Percentiles rank a stretch among this genome's conserved stretches.
Conservation (phyloP, 2,329 filamentous ascomycete genomes). For the Cercospora citrullina region DNA sequence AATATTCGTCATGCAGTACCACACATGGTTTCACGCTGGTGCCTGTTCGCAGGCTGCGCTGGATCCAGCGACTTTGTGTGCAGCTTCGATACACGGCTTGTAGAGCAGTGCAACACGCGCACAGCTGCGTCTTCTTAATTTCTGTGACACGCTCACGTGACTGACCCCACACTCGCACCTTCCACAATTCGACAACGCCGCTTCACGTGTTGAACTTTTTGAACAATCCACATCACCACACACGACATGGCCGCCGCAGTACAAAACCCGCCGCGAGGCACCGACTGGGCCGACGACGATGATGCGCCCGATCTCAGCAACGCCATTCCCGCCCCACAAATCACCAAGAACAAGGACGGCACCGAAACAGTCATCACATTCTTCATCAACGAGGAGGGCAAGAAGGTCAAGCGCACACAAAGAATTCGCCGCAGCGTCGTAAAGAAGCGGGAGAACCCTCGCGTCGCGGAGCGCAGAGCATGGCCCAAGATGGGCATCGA, state of each 20-base stretch:
- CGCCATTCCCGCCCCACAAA: slow-evolving; percentile 78
- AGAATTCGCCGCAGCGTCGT: slow-evolving; percentile 89
- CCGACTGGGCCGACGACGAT: slow-evolving; percentile 90
- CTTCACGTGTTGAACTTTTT: not conserved
- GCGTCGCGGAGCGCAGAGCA: slow-evolving; percentile 88
- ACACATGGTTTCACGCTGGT: not conserved
- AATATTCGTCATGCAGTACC: not conserved
- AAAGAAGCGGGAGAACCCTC: slow-evolving; percentile 94
- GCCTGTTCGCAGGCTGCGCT: not conserved
- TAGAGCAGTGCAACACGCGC: not conserved
- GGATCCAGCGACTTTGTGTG: not conserved
- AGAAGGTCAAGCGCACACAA: slow-evolving; percentile 96
- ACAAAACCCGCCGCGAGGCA: slow-evolving; percentile 46
- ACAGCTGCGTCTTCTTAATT: not conserved
- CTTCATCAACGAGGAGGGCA: slow-evolving; percentile 85
- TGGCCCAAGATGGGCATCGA: slow-evolving; percentile 93
- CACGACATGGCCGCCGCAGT: slow-evolving; percentile 35
- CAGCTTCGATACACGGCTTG: not conserved
- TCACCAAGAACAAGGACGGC: slow-evolving; percentile 96
- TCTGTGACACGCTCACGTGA: not conserved
- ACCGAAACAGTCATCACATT: slow-evolving; percentile 94
- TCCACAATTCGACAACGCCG: slow-evolving; percentile 8
- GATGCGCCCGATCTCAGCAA: slow-evolving; percentile 74
- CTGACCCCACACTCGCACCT: slow-evolving; percentile 10
- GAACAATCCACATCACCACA: slow-evolving; percentile 10